Evolutionary conservation across 2,329 filamentous ascomycete genomes (phyloP), one percentile per base, ranked within the genome.

Genomic region (Neophaeococcomyces aloes): DNA sequence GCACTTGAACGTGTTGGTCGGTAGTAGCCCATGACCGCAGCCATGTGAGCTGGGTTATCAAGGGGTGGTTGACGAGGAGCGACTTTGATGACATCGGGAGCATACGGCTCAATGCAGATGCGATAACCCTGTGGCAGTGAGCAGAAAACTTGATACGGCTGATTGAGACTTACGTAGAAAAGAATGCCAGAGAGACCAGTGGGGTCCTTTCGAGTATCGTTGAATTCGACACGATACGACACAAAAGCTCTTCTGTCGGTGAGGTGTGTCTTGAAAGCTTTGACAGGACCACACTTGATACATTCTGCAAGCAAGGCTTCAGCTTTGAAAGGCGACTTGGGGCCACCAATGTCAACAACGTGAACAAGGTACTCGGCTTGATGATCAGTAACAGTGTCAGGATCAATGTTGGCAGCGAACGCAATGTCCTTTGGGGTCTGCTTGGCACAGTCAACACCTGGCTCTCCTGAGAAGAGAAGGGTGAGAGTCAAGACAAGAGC

Each of bases 311-410:
- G 21, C 5, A 63, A 60, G 39, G 59, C 56, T 38, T 57, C 55
- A 32, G 58, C 60, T 46, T 66, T 59, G 48, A 57, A 65, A 48
- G 14, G 41, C 11, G 43, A 27, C 29, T 32, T 14, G 5, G 46
- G 25, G n/a, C 53, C 45, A 15, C 57, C 56, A 30, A 59, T 57
- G 46, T 61, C 64, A 42, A 66, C 65, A 18, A 73, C 70, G n/a
- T 66, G 68, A 8, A 78, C 57, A 44, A 68, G 62, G 30, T 78
- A 57, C 54, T 78, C 73, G 14, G 74, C 76, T 59, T 79, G 75
- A 48, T 74, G 69, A 37, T 68, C 61, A 14, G 69, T 66, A 17
- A 47, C 40, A 19, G 53, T 51, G 31, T 48, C 44, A 17, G 52
- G 35, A n/a, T 56, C 38, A 29, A 53, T 50, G 39, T 56, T 54